Base-by-base conservation (phyloP, 2,329 filamentous ascomycete genomes). In the Beauveria asiatica region DNA sequence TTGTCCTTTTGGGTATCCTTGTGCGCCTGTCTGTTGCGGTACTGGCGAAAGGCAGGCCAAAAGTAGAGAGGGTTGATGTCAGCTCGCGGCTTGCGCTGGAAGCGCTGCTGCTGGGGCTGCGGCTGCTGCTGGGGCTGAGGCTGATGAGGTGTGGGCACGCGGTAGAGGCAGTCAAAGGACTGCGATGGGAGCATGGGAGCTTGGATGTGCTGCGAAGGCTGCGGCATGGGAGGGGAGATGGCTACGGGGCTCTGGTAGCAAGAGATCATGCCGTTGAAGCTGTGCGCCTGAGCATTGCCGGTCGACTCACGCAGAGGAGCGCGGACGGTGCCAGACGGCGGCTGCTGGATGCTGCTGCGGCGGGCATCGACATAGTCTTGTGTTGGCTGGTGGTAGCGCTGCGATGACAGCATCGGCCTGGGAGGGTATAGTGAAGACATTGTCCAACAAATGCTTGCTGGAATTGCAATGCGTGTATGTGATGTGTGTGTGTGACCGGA, bases 11-110 rank as follows among this genome's bases (percentile, higher is more conserved):
- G 73, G 61, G 80, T 78, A 61, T 83, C 82, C 69, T 86, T 86
- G 71, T 85, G 82, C 63, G 78, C 80, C 71, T 87, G 84, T 69
- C 85, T 82, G 68, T 81, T 80, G 65, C 85, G 81, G 71, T 88
- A 88, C 65, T 85, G 82, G 62, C 82, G 79, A 67, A 88, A 88
- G 63, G 84, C 80, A 17, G 80, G 79, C 65, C 83, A 83, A 60
- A 81, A 78, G 67, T 84, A 84, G 65, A 87, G 80, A 50, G 84
- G 83, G 71, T 87, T 86, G 66, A 76, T 70, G 39, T 72, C 70
- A 57, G 71, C 70, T 61, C 75, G 74, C 30, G 68, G 62, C 62
- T 72, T 69, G 44, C 73, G 68, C 57, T 72, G 72, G 50, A 68
- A 70, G 37, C 71, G 67, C 61, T 71, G 65, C 65, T 74, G 73